Base-by-base conservation (phyloP, 225 moss, liverwort and hornwort species). In the Rhytidiadelphus loreus region DNA sequence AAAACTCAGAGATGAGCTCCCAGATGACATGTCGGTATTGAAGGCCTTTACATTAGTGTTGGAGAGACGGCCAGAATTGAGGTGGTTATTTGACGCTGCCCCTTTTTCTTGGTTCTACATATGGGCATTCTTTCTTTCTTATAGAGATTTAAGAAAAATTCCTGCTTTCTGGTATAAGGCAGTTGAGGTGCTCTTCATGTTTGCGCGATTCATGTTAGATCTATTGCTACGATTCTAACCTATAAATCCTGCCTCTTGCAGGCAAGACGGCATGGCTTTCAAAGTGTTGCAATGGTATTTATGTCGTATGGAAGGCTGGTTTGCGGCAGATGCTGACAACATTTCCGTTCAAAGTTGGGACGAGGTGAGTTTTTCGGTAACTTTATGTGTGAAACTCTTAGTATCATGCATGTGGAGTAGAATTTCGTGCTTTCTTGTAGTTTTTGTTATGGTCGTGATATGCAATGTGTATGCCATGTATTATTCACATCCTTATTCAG, bases 271-370 rank as follows among this genome's bases (percentile, higher is more conserved):
- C 39, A 93, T 99, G 91, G 96, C 97, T 77, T 78, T 59, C 86
- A 97, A 97, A 92, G 99, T 99, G 66, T 88, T 99, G 91, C 99
- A 99, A 85, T 99, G 99, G 99, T 99, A 97, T 88, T 57, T 99
- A 81, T 99, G 99, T 91, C 94, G 99, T 68, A 96, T 99, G 97
- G 99, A 99, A 90, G 99, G 99, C 65, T 99, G 99, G 99, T 99
- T 99, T 92, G 99, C 99, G 60, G 94, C 99, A 59, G 99, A 97
- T 92, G 93, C 95, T 69, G 99, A 99, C 71, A 93, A 91, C 22
- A 99, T 99, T 75, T 99, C 99, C 73, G 99, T 96, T 76, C 97
- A 96, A 91, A 95, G 97, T 86, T 99, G 99, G 99, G 99, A 99
- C 91, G 99, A 99, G 96, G 98, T 97, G 87, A 78, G 77, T 80